Evolutionary conservation across 805 yeast genomes (phyloP), one percentile per base, ranked within the genome.

Genomic region (Kodamaea sagamina): DNA sequence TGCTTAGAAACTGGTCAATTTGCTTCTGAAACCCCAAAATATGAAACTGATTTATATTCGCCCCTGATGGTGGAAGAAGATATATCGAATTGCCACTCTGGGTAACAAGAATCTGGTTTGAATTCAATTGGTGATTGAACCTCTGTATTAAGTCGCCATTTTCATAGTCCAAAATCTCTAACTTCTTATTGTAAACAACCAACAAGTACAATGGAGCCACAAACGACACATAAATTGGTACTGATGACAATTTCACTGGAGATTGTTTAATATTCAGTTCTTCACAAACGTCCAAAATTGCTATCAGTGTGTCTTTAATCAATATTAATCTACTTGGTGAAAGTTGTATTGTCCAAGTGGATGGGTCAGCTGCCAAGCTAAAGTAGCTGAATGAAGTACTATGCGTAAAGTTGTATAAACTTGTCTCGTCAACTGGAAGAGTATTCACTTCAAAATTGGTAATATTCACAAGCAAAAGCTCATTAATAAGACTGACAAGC

Each of bases 341-440:
- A 9, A 48, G 13, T 8, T 52, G 49, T 6, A 67, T 44, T 19
- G 62, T 53, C 47, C 54, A 51, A 2, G 55, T 51, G 2, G 50
- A 43, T 1, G 72, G 69, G 1, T 66, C 66, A 3, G 60, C 51
- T 1, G 62, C 53, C 17, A 69, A 52, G 6, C 73, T 73, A 50
- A 71, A 71, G 48, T 70, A 71, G 45, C 64, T 58, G 49, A 70
- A 68, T 6, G 72, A 56, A 16, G 65, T 53, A 36, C 49, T 50
- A 18, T 54, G 58, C 8, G 52, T 48, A 40, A 57, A 52, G 18
- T 44, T 53, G 42, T 44, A 47, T 27, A 54, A 38, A 21, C 40
- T 47, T 2, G 52, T 36, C 13, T 59, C 60, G 19, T 59, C 62
- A 4, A 52, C 35, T 2, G 54, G 50, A 3, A 63, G 34, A 2